phyloP scores from a whole-genome alignment of 768 basidiomycete genomes.

The Lactarius sp. region DNA sequence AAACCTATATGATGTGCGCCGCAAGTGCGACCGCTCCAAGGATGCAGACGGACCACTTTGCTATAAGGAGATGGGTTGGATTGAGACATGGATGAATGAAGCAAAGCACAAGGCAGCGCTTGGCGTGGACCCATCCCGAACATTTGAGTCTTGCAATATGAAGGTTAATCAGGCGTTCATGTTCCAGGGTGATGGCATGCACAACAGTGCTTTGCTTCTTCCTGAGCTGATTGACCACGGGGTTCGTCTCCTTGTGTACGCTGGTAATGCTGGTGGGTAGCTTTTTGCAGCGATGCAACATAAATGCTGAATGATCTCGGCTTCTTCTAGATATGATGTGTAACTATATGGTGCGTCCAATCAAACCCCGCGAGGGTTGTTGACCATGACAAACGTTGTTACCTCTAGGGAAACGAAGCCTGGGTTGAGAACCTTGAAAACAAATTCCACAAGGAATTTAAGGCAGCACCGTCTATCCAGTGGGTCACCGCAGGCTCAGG shows the following conservation, averaged over 20 bases:
- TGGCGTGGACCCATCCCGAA: constrained; percentile 56
- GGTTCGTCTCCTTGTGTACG: constrained; percentile 82
- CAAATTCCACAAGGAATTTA: constrained; percentile 58
- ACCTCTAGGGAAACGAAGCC: constrained; percentile 63
- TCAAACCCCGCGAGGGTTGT: neutral
- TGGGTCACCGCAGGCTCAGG: constrained; percentile 55
- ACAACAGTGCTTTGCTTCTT: constrained; percentile 72
- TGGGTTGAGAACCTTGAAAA: constrained; percentile 67
- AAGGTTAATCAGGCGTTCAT: constrained; percentile 77
- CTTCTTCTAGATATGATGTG: constrained; percentile 62
- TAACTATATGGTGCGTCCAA: constrained; percentile 60
- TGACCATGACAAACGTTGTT: neutral
- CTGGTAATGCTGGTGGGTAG: constrained; percentile 64
- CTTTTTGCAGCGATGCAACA: neutral
- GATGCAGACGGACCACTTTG: constrained; percentile 60
- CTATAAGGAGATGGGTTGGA: constrained; percentile 78
- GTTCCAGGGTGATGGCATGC: constrained; percentile 81
- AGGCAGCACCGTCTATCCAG: constrained; percentile 41
- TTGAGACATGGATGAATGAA: constrained; percentile 85
- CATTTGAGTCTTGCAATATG: constrained; percentile 72
- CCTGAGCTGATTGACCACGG: constrained; percentile 80
- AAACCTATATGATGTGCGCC: constrained; percentile 88
- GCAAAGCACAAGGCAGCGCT: constrained; percentile 71
- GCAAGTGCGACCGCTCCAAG: constrained; percentile 61
- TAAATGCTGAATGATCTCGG: neutral